phyloP scores from a whole-genome alignment of 768 basidiomycete genomes.

The Xanthoconium stramineum region DNA sequence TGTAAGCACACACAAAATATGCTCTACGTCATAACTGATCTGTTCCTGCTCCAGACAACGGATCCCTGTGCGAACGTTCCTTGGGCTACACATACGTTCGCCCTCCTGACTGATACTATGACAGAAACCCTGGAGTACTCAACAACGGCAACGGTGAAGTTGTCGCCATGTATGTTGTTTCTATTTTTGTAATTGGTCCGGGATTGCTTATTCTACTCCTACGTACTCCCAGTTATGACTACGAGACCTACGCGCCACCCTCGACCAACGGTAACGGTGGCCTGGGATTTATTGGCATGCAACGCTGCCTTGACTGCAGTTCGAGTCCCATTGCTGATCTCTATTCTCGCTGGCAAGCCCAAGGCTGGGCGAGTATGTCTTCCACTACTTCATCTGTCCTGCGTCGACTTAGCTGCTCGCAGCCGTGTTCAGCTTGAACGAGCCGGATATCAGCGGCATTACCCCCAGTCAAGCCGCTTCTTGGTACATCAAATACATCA shows the following conservation, averaged over 20 bases:
- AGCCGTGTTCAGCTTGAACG: slow-evolving; percentile 37
- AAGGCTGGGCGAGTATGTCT: slow-evolving; percentile 32
- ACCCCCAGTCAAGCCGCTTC: slow-evolving; percentile 30
- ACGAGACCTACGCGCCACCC: slow-evolving; percentile 34
- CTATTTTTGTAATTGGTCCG: not conserved
- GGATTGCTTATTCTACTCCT: not conserved
- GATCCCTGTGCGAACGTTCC: slow-evolving; percentile 25
- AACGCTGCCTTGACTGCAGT: slow-evolving; percentile 35
- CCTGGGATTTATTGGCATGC: slow-evolving; percentile 39
- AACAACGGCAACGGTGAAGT: slow-evolving; percentile 33
- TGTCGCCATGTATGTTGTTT: slow-evolving; percentile 30
- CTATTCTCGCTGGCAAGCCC: slow-evolving; percentile 30
- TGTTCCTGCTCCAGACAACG: slow-evolving; percentile 20
- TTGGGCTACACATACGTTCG: not conserved
- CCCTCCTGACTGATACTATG: not conserved
- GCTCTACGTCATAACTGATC: not conserved
- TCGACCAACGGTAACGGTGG: slow-evolving; percentile 38
- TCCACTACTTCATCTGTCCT: too few species aligned
- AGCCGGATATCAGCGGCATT: slow-evolving; percentile 34
- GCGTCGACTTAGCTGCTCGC: not conserved
- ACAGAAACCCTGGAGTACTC: slow-evolving; percentile 28
- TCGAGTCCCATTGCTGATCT: slow-evolving; percentile 36
- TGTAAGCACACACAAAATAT: slow-evolving; percentile 17
- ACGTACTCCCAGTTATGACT: slow-evolving; percentile 35
- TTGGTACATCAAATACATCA: slow-evolving; percentile 37